Conservation (phyloP, 2,329 filamentous ascomycete species). For the Diaporthe sp. region DNA sequence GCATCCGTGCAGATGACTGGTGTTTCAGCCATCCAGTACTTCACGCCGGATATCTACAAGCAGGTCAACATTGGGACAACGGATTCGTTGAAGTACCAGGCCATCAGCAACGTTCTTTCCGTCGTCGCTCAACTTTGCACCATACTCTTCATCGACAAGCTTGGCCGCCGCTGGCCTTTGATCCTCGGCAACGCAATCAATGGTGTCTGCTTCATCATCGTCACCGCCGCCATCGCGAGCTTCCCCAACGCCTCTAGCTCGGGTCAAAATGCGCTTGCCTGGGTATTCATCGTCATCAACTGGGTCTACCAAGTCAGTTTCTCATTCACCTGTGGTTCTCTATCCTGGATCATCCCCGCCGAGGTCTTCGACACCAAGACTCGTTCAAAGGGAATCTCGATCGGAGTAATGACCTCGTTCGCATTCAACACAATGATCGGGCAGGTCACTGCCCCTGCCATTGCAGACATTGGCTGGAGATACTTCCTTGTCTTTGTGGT, state of each 20-base stretch:
- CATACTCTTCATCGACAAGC: constrained; percentile 22
- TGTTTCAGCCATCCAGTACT: constrained; percentile 34
- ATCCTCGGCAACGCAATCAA: constrained; percentile 18
- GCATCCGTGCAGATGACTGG: constrained; percentile 35
- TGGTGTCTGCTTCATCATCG: constrained; percentile 32
- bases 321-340: constrained; percentile 12
- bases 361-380: constrained; percentile 33
- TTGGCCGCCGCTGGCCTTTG: constrained; percentile 22
- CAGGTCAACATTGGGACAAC: constrained; percentile 28
- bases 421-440: constrained; percentile 41
- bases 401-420: constrained; percentile 30
- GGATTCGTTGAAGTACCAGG: constrained; percentile 24
- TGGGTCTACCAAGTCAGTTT: constrained; percentile 27
- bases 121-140: constrained; percentile 2
- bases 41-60: constrained; percentile 23
- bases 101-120: constrained; percentile 29
- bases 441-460: constrained; percentile 40
- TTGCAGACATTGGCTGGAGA: constrained; percentile 38
- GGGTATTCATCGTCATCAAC: constrained; percentile 33
- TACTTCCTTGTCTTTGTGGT: constrained; percentile 44
- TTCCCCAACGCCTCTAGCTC: constrained; percentile 24
- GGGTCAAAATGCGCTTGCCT: neutral
- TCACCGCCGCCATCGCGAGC: constrained; percentile 11
- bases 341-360: constrained; percentile 35
- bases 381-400: constrained; percentile 18